Base-by-base conservation (phyloP, 2,329 filamentous ascomycete species). In the Xylariaceae sp. region DNA sequence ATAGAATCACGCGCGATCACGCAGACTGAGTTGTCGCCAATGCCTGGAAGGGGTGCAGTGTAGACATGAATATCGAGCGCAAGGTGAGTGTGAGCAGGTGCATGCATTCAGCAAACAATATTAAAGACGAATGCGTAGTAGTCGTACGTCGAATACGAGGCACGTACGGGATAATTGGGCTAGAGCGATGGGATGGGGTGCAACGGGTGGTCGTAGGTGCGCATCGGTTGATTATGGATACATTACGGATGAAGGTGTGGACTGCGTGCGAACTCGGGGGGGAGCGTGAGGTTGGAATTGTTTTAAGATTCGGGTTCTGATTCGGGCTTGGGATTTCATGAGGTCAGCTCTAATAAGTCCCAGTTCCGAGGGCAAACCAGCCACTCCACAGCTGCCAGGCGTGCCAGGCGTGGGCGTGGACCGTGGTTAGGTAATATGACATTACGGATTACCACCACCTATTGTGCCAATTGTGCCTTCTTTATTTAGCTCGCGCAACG, bases 1-100 rank as follows among this genome's bases (percentile, higher is more conserved):
- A 39, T 39, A 39, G 60, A 58, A 59, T 59, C 50, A 61, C 57
- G 65, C 66, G 66, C 66, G 65, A 70, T 70, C 63, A 71, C 67
- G 66, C 67, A 71, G 69, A 71, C 67, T 68, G 67, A 17, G 48
- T 49, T 55, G 56, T 63, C 59, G 63, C 55, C 58, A 58, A 61
- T 61, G 61, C 57, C 58, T 47, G 62, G 57, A 64, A 67, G 64
- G 65, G 65, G 64, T 55, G 65, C 63, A 71, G 68, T 67, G 65
- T 61, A 64, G 62, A 64, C 65, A 67, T 68, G 67, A 64, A 67
- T 67, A 55, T 55, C 48, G 49, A 62, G 63, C 64, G 58, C 59
- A 61, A 35, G 48, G 34, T 11, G n/a, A 51, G 34, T 39, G 39
- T 52, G 41, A 37, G 10, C 23, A 39, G 53, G 52, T 15, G 17